These are phyloP conservation scores for Cercospora canescens DNA, from an alignment of 2,329 filamentous ascomycete species.

Conservation along the genomic window DNA sequence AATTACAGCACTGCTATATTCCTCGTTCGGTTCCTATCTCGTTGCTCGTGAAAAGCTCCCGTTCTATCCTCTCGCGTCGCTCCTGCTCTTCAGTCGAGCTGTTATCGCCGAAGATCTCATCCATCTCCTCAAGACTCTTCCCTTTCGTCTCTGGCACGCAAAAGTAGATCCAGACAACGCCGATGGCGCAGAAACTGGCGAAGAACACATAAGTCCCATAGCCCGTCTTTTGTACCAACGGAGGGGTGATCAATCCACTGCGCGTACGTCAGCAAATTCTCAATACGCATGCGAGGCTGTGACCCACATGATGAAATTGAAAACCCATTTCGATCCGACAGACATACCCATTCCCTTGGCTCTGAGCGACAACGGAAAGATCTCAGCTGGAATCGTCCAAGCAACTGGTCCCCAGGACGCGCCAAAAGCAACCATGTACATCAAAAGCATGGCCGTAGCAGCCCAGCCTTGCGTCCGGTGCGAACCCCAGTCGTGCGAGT, in stretches of 20 bases:
- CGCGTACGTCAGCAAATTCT: too few relatives aligned
- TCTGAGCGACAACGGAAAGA: slow-evolving; percentile 62
- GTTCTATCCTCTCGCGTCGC: slow-evolving; percentile 29
- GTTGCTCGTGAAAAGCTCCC: slow-evolving; percentile 22
- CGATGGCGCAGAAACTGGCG: slow-evolving; percentile 54
- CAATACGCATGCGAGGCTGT: too few relatives aligned
- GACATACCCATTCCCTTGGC: slow-evolving; percentile 63
- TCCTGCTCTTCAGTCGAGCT: slow-evolving; percentile 27
- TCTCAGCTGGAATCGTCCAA: slow-evolving; percentile 51
- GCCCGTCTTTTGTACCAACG: slow-evolving; percentile 49
- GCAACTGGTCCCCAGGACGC: slow-evolving; percentile 49
- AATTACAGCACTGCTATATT: not conserved
- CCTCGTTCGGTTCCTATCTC: not conserved
- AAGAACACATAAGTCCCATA: slow-evolving; percentile 64
- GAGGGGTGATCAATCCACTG: slow-evolving; percentile 42
- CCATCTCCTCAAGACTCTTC: slow-evolving; percentile 32
- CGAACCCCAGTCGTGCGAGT: slow-evolving; percentile 42
- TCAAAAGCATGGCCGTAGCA: slow-evolving; percentile 30
- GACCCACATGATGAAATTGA: slow-evolving; percentile 59
- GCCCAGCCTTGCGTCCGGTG: slow-evolving; percentile 51
- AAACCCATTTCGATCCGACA: slow-evolving; percentile 51
- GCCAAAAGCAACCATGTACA: slow-evolving; percentile 51
- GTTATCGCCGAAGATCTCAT: slow-evolving; percentile 31
- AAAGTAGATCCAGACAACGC: slow-evolving; percentile 53
- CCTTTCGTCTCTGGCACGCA: slow-evolving; percentile 61